phyloP scores from a whole-genome alignment of 1,284 basidiomycete genomes.

The Irpex lacteus region DNA sequence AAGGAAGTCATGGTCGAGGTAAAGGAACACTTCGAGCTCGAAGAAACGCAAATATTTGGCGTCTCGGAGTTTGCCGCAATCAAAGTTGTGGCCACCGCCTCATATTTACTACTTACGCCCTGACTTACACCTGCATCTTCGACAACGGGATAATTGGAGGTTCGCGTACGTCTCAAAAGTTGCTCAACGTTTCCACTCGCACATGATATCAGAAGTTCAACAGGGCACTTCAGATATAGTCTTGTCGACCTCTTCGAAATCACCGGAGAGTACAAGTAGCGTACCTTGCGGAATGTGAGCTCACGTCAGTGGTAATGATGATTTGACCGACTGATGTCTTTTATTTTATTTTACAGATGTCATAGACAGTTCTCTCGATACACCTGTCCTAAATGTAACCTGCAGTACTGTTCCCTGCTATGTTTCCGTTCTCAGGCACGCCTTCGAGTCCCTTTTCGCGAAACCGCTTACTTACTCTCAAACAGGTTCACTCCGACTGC shows the following conservation, averaged over 20 bases:
- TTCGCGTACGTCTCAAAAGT: neutral
- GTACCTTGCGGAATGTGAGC: constrained; percentile 38
- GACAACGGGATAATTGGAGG: neutral
- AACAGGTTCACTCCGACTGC: constrained; percentile 63
- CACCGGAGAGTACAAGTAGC: constrained; percentile 19
- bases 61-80: neutral
- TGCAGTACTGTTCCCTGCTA: constrained; percentile 72
- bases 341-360: constrained; percentile 48
- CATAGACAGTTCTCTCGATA: constrained; percentile 73
- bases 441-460: constrained; percentile 4
- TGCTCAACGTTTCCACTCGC: neutral
- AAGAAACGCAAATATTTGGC: neutral
- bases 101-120: neutral
- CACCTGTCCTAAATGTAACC: constrained; percentile 77
- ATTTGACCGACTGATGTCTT: constrained; percentile 8
- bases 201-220: neutral
- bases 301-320: neutral
- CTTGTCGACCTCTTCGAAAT: neutral
- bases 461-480: neutral
- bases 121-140: neutral
- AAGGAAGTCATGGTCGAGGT: constrained; percentile 19
- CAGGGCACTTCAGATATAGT: neutral
- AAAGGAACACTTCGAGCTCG: neutral
- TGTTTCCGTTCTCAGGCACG: constrained; percentile 75
- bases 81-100: neutral